Conservation (phyloP, 768 basidiomycete genomes). For the Agrocybe praecox region DNA sequence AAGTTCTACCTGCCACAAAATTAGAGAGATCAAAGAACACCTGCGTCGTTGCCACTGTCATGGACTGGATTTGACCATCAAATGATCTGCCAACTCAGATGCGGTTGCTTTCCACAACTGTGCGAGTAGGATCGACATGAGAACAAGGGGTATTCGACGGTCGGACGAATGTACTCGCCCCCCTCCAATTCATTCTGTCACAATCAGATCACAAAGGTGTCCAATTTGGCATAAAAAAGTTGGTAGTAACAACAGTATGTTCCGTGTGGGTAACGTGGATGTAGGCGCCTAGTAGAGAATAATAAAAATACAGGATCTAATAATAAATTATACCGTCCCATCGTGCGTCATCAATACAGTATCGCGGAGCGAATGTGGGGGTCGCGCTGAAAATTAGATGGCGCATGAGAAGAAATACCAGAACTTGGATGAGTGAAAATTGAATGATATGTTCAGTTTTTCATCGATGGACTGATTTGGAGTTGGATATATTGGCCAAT, state of each 20-base stretch:
- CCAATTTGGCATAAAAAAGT: not conserved
- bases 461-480: not conserved
- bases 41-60: not conserved
- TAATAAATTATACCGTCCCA: conserved; percentile 4
- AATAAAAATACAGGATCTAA: conserved; percentile 7
- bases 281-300: conserved; percentile 3
- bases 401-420: not conserved
- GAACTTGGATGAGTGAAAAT: not conserved
- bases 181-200: not conserved
- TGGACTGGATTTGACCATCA: not conserved
- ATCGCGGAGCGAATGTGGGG: not conserved
- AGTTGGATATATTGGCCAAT: not conserved
- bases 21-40: not conserved
- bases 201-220: not conserved
- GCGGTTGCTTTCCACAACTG: not conserved
- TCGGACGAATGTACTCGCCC: not conserved
- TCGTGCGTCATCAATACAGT: not conserved
- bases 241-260: not conserved
- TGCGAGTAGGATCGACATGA: not conserved
- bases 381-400: conserved; percentile 6
- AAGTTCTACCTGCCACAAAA: too few species aligned
- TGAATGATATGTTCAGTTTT: conserved; percentile 4
- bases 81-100: not conserved
- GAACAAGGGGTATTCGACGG: too few species aligned
- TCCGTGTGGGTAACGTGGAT: not conserved